Evolutionary conservation across 805 yeast genomes (phyloP).

Genomic region (Candida rishiriensis): DNA sequence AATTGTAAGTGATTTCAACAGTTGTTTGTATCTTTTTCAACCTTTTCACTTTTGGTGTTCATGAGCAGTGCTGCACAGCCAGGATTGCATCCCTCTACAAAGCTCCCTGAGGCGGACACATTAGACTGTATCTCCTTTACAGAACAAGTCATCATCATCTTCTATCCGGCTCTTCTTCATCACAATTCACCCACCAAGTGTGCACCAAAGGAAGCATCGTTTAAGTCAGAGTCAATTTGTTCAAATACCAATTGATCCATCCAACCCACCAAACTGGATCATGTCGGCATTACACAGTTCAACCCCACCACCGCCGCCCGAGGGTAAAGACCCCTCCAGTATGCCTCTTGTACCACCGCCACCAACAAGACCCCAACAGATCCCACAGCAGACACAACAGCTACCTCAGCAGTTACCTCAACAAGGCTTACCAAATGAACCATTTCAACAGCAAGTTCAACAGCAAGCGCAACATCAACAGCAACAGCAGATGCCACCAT

Average conservation of each 20-base stretch:
- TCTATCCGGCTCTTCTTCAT: not conserved
- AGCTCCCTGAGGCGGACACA: too few species aligned
- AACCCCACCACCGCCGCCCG: not conserved
- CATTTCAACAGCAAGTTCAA: not conserved
- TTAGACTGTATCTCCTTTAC: too few species aligned
- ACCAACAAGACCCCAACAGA: not conserved
- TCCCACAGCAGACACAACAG: slow-evolving; percentile 1
- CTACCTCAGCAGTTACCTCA: not conserved
- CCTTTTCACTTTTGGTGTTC: too few species aligned
- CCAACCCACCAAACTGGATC: too few species aligned
- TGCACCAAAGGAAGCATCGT: too few species aligned
- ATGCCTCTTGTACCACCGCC: not conserved
- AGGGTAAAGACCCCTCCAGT: not conserved
- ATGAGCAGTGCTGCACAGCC: not conserved
- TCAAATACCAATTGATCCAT: too few species aligned
- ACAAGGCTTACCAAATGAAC: not conserved
- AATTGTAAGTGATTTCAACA: too few species aligned
- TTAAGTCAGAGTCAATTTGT: too few species aligned
- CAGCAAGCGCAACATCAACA: not conserved
- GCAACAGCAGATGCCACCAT: not conserved
- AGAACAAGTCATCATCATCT: not conserved
- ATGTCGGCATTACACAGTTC: too few species aligned
- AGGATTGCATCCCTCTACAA: too few species aligned
- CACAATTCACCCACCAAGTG: slow-evolving; percentile 24
- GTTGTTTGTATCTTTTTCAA: too few species aligned